Evolutionary conservation across 495 filamentous ascomycete species (phyloP).

Genomic region (Hypomontagnella submonticulosa): DNA sequence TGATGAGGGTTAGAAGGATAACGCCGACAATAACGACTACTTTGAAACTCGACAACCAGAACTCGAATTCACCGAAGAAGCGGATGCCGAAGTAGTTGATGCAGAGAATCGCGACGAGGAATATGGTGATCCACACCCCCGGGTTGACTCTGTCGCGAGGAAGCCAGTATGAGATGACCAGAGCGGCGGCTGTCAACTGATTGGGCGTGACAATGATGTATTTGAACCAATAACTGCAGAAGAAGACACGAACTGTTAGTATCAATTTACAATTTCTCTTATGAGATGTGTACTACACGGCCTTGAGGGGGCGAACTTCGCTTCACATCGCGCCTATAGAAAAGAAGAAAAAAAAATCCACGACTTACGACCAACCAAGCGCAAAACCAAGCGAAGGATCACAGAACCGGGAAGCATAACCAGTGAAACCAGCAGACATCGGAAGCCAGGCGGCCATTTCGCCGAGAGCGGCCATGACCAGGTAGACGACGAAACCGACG

Average conservation of each 20-base stretch:
- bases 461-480: slow-evolving; percentile 61
- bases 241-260: slow-evolving; percentile 7
- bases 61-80: slow-evolving; percentile 85
- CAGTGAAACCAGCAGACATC: slow-evolving; percentile 64
- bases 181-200: slow-evolving; percentile 77
- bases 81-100: slow-evolving; percentile 72
- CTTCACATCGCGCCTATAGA: too few species aligned
- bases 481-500: slow-evolving; percentile 61
- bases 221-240: slow-evolving; percentile 66
- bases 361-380: slow-evolving; percentile 74
- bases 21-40: slow-evolving; percentile 74
- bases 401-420: slow-evolving; percentile 80
- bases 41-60: slow-evolving; percentile 80
- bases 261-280: neutral
- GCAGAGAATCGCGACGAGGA: slow-evolving; percentile 68
- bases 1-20: slow-evolving; percentile 72
- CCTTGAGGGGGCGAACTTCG: too few species aligned
- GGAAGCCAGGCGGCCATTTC: slow-evolving; percentile 78
- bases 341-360: neutral
- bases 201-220: slow-evolving; percentile 83
- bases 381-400: slow-evolving; percentile 83
- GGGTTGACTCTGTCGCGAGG: slow-evolving; percentile 70
- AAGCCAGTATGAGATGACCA: slow-evolving; percentile 79
- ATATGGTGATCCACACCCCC: slow-evolving; percentile 77
- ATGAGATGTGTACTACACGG: too few species aligned